Percentiles rank a stretch among this genome's conserved stretches.
Conservation (phyloP, 2,329 filamentous ascomycete genomes). For the Fusarium coicis region DNA sequence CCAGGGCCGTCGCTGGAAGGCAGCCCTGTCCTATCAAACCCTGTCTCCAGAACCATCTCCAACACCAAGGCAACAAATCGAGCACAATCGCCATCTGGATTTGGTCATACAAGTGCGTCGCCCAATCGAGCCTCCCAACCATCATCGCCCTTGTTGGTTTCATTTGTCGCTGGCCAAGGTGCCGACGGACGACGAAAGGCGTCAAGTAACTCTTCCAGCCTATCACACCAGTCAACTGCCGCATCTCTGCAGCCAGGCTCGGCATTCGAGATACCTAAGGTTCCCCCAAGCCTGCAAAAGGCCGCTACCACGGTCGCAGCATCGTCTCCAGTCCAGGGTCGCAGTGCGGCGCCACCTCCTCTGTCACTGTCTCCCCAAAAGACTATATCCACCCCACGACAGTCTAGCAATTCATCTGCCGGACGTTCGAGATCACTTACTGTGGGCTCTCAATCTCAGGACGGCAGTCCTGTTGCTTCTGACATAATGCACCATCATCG, state of each 20-base stretch:
- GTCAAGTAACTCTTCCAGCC: constrained; percentile 85
- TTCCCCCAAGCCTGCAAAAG: constrained; percentile 69
- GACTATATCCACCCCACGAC: constrained; percentile 67
- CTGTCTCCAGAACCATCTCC: constrained; percentile 84
- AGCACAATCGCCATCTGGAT: constrained; percentile 85
- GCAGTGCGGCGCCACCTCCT: constrained; percentile 61
- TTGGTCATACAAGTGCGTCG: constrained; percentile 84
- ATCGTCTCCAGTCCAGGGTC: constrained; percentile 68
- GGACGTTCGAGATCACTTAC: constrained; percentile 87
- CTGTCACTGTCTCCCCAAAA: constrained; percentile 73
- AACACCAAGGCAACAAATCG: constrained; percentile 81
- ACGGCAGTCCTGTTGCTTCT: constrained; percentile 79
- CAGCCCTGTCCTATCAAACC: constrained; percentile 83
- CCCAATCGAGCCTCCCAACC: constrained; percentile 83
- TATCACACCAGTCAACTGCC: constrained; percentile 77
- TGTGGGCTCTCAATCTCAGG: constrained; percentile 93
- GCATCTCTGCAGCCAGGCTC: constrained; percentile 74
- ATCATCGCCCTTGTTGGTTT: constrained; percentile 83
- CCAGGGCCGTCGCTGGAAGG: constrained; percentile 81
- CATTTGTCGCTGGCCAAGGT: constrained; percentile 87
- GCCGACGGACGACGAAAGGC: constrained; percentile 86
- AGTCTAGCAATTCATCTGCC: constrained; percentile 69
- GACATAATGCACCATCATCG: constrained; percentile 81
- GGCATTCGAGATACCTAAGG: constrained; percentile 77
- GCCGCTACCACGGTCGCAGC: constrained; percentile 64